These are phyloP conservation scores for Asterochloris erici DNA, from an alignment of 139 green algal species.

Conservation along the genomic window DNA sequence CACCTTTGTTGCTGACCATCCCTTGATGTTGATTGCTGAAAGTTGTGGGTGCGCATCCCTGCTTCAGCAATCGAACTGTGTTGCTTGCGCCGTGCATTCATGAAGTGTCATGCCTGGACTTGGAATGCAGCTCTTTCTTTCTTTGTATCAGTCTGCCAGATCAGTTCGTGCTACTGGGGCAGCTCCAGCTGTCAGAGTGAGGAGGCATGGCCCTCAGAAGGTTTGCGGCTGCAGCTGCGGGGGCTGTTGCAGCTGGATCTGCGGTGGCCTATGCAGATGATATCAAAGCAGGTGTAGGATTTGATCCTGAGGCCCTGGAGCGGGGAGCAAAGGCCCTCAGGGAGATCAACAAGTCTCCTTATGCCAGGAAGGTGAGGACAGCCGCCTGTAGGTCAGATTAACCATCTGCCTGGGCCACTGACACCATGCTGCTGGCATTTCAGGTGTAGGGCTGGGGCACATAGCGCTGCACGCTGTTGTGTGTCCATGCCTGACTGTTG, in stretches of 20 bases:
- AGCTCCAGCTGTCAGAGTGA: not conserved
- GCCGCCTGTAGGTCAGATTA: not conserved
- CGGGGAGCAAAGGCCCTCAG: slow-evolving; percentile 92
- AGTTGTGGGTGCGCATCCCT: no score
- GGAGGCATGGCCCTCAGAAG: not conserved
- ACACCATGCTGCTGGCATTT: not conserved
- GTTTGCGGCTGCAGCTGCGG: not conserved
- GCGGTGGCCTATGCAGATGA: slow-evolving; percentile 27
- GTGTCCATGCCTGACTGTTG: not conserved
- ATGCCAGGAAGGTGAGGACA: slow-evolving; percentile 84
- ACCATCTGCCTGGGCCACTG: not conserved
- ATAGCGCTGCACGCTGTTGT: not conserved
- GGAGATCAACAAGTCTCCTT: slow-evolving; percentile 91
- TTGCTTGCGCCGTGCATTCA: no score
- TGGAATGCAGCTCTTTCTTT: no score
- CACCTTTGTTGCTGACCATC: no score
- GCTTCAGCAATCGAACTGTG: no score
- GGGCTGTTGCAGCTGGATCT: slow-evolving; percentile 1
- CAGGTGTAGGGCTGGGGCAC: not conserved
- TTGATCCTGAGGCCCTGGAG: slow-evolving; percentile 95
- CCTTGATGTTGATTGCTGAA: no score
- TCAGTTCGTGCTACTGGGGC: not conserved
- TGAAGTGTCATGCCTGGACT: no score
- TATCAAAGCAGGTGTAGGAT: slow-evolving; percentile 7
- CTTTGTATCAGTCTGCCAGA: not conserved